Evolutionary conservation across 2,329 filamentous ascomycete genomes (phyloP), one percentile per base, ranked within the genome.

Genomic region (Cladophialophora yegresii): DNA sequence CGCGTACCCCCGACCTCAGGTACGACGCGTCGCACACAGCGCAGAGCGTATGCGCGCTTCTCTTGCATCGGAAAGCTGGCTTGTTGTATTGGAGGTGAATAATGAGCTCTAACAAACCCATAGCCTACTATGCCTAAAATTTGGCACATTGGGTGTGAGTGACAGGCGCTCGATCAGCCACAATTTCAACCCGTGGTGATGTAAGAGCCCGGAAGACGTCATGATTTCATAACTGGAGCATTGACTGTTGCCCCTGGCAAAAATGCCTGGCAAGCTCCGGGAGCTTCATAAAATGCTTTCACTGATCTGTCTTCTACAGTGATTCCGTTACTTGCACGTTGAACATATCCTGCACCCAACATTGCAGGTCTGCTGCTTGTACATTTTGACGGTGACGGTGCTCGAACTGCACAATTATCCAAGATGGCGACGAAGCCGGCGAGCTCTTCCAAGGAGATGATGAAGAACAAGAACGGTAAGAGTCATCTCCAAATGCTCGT

Each of bases 391-490:
- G 32, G 2, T 49, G 30, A 56, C 45, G 7, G n/a, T 58, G 36
- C 20, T 43, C 23, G 1, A 20, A 32, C 30, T 16, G 2, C 10
- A 13, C 13, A 43, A 4, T 12, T 36, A 32, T 26, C 36, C 45
- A 65, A 58, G 16, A 66, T 65, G 61, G 63, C 40, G 4, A 20
- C 45, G 12, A 57, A 47, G 43, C 36, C 58, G 33, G 62, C 69
- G 49, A 55, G 23, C 32, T 68, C 66, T 6, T 61, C 58, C 53
- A 69, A 65, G 55, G 58, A 61, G 59, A 70, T 68, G 67, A 69
- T 71, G 65, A 61, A 69, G 56, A 69, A 70, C 43, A 65, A 70
- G 59, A 71, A 70, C 57, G 70, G 69, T 69, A 49, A 12, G 65
- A 45, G 16, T 58, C 51, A 12, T 13, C 26, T 23, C 4, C 16